A percentile compares a stretch with the other conserved stretches of the same genome.
Conservation (phyloP, 768 basidiomycete species). For the Phlebiopsis gigantea region DNA sequence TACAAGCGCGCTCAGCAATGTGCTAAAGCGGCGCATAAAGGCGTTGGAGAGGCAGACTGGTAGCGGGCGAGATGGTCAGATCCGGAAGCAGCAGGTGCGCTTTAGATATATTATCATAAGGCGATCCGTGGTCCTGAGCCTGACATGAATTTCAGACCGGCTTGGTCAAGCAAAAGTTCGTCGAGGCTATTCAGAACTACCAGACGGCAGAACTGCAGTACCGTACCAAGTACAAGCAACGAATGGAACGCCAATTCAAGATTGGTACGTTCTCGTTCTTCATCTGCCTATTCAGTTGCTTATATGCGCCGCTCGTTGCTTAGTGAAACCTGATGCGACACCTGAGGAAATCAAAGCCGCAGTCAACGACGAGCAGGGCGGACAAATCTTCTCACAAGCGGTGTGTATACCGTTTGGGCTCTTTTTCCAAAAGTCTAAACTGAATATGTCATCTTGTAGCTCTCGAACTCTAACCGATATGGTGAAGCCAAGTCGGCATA, state of each 20-base stretch:
- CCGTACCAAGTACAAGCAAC: conserved; percentile 55
- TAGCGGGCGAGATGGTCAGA: conserved; percentile 38
- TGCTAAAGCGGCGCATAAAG: conserved; percentile 56
- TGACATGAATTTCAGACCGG: conserved; percentile 37
- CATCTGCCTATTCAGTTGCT: too few relatives aligned
- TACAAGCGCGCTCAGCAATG: conserved; percentile 52
- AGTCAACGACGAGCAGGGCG: conserved; percentile 57
- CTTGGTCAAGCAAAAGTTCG: conserved; percentile 60
- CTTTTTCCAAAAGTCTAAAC: neutral
- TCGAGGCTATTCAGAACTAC: conserved; percentile 74
- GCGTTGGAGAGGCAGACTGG: conserved; percentile 41
- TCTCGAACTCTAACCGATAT: conserved; percentile 87
- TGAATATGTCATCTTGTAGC: conserved; percentile 33
- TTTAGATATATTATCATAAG: neutral
- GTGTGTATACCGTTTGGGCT: conserved; percentile 31
- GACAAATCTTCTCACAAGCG: conserved; percentile 77
- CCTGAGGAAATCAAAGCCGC: conserved; percentile 70
- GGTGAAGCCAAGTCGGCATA: conserved; percentile 88
- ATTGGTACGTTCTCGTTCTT: conserved; percentile 49
- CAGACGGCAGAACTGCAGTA: conserved; percentile 72
- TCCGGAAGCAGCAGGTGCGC: conserved; percentile 39
- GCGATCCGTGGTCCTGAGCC: neutral
- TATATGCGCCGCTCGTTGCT: neutral
- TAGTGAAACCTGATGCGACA: conserved; percentile 85
- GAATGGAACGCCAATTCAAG: conserved; percentile 70